phyloP scores from a whole-genome alignment of 2,329 filamentous ascomycete genomes.

The Dichotomopilus funicola region DNA sequence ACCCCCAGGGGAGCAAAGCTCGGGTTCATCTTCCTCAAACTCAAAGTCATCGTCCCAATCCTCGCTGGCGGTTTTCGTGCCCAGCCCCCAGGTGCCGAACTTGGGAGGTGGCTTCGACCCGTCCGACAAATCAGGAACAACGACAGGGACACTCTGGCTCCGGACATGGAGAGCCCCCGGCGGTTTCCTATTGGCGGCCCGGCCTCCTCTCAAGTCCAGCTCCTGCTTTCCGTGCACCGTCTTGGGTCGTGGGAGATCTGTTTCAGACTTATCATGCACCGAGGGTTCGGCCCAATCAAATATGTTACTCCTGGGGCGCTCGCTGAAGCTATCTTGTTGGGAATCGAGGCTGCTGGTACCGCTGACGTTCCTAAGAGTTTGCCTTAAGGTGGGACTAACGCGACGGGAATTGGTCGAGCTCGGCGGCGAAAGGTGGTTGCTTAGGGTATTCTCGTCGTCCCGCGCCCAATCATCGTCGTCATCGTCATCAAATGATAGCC shows the following conservation, averaged over 20 bases:
- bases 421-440: slow-evolving; percentile 53
- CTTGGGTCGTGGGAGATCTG: slow-evolving; percentile 57
- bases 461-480: slow-evolving; percentile 59
- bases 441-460: slow-evolving; percentile 47
- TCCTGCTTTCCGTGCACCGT: slow-evolving; percentile 74
- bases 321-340: slow-evolving; percentile 29
- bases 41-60: slow-evolving; percentile 91
- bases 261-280: slow-evolving; percentile 53
- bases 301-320: slow-evolving; percentile 59
- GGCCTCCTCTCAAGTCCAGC: slow-evolving; percentile 62
- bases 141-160: slow-evolving; percentile 73
- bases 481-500: slow-evolving; percentile 54
- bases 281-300: slow-evolving; percentile 74
- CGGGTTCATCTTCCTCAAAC: slow-evolving; percentile 47
- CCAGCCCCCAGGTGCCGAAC: slow-evolving; percentile 75
- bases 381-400: slow-evolving; percentile 47
- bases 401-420: slow-evolving; percentile 48
- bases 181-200: slow-evolving; percentile 58
- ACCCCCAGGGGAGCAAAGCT: slow-evolving; percentile 31
- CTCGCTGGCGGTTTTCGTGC: slow-evolving; percentile 73
- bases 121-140: slow-evolving; percentile 57
- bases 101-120: slow-evolving; percentile 52
- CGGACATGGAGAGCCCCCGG: slow-evolving; percentile 66
- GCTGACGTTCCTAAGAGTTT: slow-evolving; percentile 48
- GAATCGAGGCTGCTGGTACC: slow-evolving; percentile 38